These are phyloP conservation scores for Leccinum fallax DNA, from an alignment of 1,284 basidiomycete genomes.

Conservation along the genomic window DNA sequence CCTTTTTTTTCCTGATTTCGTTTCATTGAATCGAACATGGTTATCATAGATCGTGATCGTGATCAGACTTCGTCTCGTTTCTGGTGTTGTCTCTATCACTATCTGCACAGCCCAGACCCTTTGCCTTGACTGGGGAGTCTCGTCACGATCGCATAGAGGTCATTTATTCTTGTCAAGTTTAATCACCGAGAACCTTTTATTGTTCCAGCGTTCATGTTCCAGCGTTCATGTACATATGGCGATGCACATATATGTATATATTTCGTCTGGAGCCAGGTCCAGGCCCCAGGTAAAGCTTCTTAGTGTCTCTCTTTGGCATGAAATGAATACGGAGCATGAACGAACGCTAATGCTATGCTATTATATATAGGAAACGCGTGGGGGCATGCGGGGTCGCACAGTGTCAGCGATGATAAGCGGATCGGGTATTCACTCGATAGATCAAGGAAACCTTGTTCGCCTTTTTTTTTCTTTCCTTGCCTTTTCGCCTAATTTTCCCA, in stretches of 20 bases:
- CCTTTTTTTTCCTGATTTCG: not conserved
- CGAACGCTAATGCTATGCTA: not conserved
- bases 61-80: not conserved
- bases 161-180: constrained; percentile 6
- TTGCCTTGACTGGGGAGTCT: not conserved
- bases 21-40: not conserved
- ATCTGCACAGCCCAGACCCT: not conserved
- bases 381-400: not conserved
- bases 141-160: not conserved
- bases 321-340: not conserved
- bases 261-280: not conserved
- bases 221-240: not conserved
- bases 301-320: not conserved
- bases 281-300: not conserved
- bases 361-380: not conserved
- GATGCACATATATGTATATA: not conserved
- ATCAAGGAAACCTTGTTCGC: not conserved
- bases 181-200: constrained; percentile 20
- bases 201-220: constrained; percentile 1
- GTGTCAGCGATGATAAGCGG: not conserved
- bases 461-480: not conserved
- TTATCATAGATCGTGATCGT: not conserved
- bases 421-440: not conserved
- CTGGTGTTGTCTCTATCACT: not conserved
- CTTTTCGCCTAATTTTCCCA: not conserved